Evolutionary conservation across 148 eudicot species (phyloP), one percentile per base, ranked within the genome.

Genomic region (Rhododendron williamsianum): DNA sequence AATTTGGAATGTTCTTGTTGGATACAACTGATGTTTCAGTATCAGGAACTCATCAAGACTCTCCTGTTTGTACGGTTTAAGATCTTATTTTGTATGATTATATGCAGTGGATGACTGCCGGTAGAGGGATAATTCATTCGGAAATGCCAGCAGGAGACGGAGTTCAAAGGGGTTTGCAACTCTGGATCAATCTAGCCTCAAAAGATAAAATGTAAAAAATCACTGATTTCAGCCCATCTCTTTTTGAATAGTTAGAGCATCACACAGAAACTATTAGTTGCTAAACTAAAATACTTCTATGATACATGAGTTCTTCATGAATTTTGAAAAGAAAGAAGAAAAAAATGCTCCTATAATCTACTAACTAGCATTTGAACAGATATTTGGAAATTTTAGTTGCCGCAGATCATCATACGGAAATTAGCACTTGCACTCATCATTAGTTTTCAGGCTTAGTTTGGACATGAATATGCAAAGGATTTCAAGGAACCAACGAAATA

Each of bases 91-190:
- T 65, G 71, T 23, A 65, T n/a, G 71, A n/a, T 65, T 23, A 65
- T 27, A n/a, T 84, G 88, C 92, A 97, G 96, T 97, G 99, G 99
- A 97, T 97, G 99, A 97, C 98, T 35, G 99, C 99, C 69, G 99
- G 99, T 65, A 92, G 98, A 90, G 99, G 99, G 30, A 97, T 97
- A 49, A 87, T 97, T 82, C 99, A 97, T 86, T 97, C 99, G 6
- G 99, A 97, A 86, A 95, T 97, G 99, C 99, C 99, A 19, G 96
- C 93, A 56, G 95, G 89, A 11, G 93, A 90, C 69, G 98, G 98
- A 63, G 84, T 90, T 56, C 92, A 94, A 87, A 91, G n/a, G 80
- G 99, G 99, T 71, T 88, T 97, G 80, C 99, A 97, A 85, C 92
- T 97, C 3, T 97, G 99, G 98, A 91, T 97, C 90, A 97, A 97